Evolutionary conservation across 2,329 filamentous ascomycete genomes (phyloP).

Genomic region (Exophiala oligosperma): DNA sequence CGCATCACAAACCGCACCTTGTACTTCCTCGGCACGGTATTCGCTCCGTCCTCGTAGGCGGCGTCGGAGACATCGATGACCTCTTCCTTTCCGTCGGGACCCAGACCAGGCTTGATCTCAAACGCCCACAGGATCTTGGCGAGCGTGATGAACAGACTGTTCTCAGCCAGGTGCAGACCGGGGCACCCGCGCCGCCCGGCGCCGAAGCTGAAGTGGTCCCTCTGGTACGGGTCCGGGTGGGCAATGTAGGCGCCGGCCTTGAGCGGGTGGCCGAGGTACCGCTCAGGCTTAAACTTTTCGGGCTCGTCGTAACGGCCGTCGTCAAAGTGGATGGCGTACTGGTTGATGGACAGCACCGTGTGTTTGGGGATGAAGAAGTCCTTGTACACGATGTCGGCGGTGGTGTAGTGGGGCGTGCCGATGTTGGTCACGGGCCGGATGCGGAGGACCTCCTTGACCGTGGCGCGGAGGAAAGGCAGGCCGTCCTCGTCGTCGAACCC

Average conservation of each 20-base stretch:
- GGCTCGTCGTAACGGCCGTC: constrained; percentile 39
- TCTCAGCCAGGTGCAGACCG: constrained; percentile 53
- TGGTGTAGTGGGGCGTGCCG: constrained; percentile 50
- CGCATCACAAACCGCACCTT: constrained; percentile 31
- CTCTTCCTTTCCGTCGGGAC: constrained; percentile 23
- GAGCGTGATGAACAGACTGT: constrained; percentile 49
- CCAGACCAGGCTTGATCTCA: constrained; percentile 32
- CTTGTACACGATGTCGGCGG: constrained; percentile 49
- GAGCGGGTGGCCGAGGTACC: constrained; percentile 27
- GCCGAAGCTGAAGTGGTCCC: constrained; percentile 52
- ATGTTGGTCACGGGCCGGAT: constrained; percentile 30
- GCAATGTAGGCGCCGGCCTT: constrained; percentile 38
- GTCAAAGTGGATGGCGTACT: constrained; percentile 51
- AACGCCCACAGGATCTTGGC: constrained; percentile 56
- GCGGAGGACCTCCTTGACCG: constrained; percentile 58
- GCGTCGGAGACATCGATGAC: constrained; percentile 36
- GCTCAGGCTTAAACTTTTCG: constrained; percentile 35
- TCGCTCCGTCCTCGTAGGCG: constrained; percentile 35
- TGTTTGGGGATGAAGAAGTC: constrained; percentile 52
- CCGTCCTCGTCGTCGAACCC: constrained; percentile 48
- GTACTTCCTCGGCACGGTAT: constrained; percentile 37
- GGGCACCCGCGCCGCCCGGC: constrained; percentile 35
- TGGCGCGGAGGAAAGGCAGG: constrained; percentile 55
- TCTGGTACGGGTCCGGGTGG: constrained; percentile 28
- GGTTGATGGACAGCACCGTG: constrained; percentile 45